Evolutionary conservation across 495 filamentous ascomycete genomes (phyloP).

Genomic region (Aspergillus coremiiformis): DNA sequence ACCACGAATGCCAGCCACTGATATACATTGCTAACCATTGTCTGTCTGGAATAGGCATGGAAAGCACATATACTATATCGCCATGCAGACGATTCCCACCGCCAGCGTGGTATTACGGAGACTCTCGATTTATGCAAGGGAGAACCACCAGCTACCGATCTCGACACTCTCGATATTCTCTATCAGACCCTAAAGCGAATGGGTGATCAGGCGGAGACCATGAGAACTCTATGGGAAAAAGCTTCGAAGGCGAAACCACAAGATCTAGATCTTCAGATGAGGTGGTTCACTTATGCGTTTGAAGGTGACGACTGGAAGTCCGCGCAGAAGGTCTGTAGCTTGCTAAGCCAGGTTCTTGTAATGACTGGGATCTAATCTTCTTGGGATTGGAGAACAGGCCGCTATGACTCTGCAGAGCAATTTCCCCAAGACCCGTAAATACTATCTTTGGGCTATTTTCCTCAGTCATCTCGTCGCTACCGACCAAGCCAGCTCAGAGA

Average conservation of each 20-base stretch:
- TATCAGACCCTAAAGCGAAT: slow-evolving; percentile 29
- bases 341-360: not conserved
- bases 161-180: slow-evolving; percentile 46
- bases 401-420: slow-evolving; percentile 53
- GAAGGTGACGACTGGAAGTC: slow-evolving; percentile 46
- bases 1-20: not conserved
- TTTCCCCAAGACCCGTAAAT: slow-evolving; percentile 48
- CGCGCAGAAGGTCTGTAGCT: slow-evolving; percentile 46
- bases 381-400: slow-evolving; percentile 29
- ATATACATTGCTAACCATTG: not conserved
- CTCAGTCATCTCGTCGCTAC: slow-evolving; percentile 37
- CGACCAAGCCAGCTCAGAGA: slow-evolving; percentile 31
- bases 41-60: slow-evolving; percentile 31
- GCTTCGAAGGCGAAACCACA: slow-evolving; percentile 45
- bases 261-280: slow-evolving; percentile 44
- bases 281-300: slow-evolving; percentile 47
- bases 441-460: slow-evolving; percentile 54
- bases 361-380: not conserved
- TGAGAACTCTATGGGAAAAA: slow-evolving; percentile 46
- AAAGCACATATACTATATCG: slow-evolving; percentile 45
- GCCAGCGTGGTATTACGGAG: slow-evolving; percentile 39
- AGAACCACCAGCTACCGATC: slow-evolving; percentile 42
- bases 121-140: slow-evolving; percentile 39
- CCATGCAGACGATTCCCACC: slow-evolving; percentile 38
- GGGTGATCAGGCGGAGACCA: slow-evolving; percentile 26